Base-by-base conservation (phyloP, 306 rosid species). In the Alnus glutinosa region DNA sequence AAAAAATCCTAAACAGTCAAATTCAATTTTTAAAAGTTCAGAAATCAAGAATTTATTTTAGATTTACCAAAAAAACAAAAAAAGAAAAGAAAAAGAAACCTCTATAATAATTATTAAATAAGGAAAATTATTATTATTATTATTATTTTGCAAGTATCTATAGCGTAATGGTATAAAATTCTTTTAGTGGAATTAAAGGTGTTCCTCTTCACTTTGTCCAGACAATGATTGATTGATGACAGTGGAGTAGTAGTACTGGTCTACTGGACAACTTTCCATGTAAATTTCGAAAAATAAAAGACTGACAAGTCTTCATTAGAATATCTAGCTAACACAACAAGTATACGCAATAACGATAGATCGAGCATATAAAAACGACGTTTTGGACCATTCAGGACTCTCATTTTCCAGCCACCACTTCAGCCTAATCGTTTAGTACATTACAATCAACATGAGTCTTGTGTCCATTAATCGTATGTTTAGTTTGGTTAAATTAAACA, bases 181-280 rank as follows among this genome's bases (percentile, higher is more conserved):
- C 36, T 55, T 59, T 3, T n/a, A 84, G 87, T 87, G 93, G 96
- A 79, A 77, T 83, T 66, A 78, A 80, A 83, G 80, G 88, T 89
- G 93, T 86, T 79, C 87, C 89, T 78, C 92, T 68, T 59, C 66
- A 54, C 79, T 83, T 82, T 86, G 93, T 81, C 82, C 82, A 52
- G 18, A 42, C 57, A 71, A 77, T 42, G 18, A 0, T 4, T 51
- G 37, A 44, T 55, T 69, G 23, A 15, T 77, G 61, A 47, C 69
- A 28, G 52, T 57, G 58, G 14, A 58, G 28, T 23, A 23, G 28
- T 23, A 23, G 28, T 23, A 23, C 28, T 23, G 28, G 28, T 23
- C 28, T 23, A 23, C 39, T 12, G 52, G 63, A 59, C 73, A 63
- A 64, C 62, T 77, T 76, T 52, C 63, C 42, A 12, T 63, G 1